A percentile compares a stretch with the other conserved stretches of the same genome.
Evolutionary conservation across 2,329 filamentous ascomycete species (phyloP).

Genomic region (Ophiostoma himal-ulmi): DNA sequence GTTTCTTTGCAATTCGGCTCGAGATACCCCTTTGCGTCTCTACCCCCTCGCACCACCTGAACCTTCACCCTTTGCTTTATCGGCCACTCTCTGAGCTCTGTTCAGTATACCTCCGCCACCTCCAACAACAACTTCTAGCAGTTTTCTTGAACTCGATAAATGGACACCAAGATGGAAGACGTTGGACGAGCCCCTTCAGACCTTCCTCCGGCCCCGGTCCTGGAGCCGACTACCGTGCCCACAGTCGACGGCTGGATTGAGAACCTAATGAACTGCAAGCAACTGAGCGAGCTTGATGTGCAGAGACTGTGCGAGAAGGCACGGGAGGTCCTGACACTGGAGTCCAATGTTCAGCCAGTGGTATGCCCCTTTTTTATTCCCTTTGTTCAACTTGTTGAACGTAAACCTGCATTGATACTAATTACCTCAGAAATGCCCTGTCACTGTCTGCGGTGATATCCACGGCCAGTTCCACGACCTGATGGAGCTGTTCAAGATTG

Average conservation of each 20-base stretch:
- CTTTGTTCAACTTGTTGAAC: not conserved
- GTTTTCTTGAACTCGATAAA: conserved; percentile 35
- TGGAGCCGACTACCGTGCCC: conserved; percentile 81
- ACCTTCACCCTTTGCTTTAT: not conserved
- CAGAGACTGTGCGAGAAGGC: conserved; percentile 98
- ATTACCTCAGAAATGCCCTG: conserved; percentile 76
- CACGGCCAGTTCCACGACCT: conserved; percentile 98
- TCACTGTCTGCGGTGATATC: conserved; percentile 98
- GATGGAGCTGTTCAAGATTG: conserved; percentile 99
- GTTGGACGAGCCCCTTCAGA: conserved; percentile 80
- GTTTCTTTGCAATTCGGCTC: not conserved
- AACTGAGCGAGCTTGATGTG: conserved; percentile 89
- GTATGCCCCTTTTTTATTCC: conserved; percentile 50
- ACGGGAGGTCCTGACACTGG: conserved; percentile 91
- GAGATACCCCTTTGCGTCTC: conserved; percentile 4
- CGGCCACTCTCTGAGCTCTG: not conserved
- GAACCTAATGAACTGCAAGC: conserved; percentile 97
- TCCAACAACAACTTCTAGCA: conserved; percentile 1
- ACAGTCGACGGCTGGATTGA: conserved; percentile 98
- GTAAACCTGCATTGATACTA: not conserved
- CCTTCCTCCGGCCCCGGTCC: conserved; percentile 60
- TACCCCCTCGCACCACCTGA: not conserved
- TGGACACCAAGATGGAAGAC: conserved; percentile 99
- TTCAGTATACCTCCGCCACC: not conserved
- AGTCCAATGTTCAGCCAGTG: conserved; percentile 98